phyloP scores from a whole-genome alignment of 2,329 filamentous ascomycete species.

The Ascocoryne sarcoides region DNA sequence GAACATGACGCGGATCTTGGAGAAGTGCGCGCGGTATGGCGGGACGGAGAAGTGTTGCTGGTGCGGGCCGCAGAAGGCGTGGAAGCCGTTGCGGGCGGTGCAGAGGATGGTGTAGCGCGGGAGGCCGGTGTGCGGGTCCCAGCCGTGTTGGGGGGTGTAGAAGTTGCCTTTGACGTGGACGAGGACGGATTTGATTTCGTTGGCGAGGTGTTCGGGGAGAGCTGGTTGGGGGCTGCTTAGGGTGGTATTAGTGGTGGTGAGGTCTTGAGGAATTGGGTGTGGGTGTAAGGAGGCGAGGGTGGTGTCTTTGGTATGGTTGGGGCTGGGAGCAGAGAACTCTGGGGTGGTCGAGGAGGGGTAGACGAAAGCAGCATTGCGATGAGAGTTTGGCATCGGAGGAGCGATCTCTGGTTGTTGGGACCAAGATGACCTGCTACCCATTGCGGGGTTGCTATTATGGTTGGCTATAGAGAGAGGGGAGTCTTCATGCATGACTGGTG shows the following conservation, averaged over 20 bases:
- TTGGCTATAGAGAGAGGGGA: not conserved
- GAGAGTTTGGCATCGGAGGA: not conserved
- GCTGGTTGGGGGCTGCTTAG: too few species aligned
- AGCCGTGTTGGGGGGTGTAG: not conserved
- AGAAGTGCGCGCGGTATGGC: constrained; percentile 1
- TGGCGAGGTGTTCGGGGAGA: too few species aligned
- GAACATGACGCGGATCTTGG: constrained; percentile 3
- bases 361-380: not conserved
- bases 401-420: not conserved
- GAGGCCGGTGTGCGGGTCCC: not conserved
- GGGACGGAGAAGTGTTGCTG: constrained; percentile 2
- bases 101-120: constrained; percentile 5
- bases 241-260: too few species aligned
- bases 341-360: not conserved
- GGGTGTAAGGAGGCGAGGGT: too few species aligned
- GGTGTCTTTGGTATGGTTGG: not conserved
- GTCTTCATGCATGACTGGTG: not conserved
- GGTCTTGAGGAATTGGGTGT: not conserved
- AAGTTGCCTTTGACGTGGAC: not conserved
- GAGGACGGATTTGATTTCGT: too few species aligned
- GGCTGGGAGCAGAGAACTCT: not conserved
- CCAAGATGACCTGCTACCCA: not conserved
- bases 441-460: not conserved
- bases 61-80: constrained; percentile 1
- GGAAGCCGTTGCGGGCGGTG: constrained; percentile 1